Evolutionary conservation across 2,329 filamentous ascomycete species (phyloP).

Genomic region (Neonectria sp.): DNA sequence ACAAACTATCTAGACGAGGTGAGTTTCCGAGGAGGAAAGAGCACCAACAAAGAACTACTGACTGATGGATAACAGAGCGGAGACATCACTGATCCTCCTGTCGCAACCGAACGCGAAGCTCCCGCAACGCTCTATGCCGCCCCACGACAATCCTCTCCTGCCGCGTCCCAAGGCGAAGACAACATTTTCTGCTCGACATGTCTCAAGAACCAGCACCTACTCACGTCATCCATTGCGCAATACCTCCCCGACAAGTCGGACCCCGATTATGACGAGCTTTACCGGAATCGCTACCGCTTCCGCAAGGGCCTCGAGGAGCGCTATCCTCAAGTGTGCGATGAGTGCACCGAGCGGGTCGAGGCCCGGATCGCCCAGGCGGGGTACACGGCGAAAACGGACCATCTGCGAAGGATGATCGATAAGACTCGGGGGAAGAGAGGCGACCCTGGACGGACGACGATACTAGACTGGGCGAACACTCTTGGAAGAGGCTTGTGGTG

Average conservation of each 20-base stretch:
- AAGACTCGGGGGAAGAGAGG: conserved; percentile 63
- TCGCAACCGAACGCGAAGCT: conserved; percentile 64
- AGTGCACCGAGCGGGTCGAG: conserved; percentile 83
- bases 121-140: conserved; percentile 64
- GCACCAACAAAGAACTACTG: too few relatives aligned
- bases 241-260: conserved; percentile 80
- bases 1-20: conserved; percentile 93
- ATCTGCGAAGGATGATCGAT: conserved; percentile 82
- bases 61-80: conserved; percentile 73
- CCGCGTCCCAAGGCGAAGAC: conserved; percentile 46
- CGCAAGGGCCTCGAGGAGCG: conserved; percentile 81
- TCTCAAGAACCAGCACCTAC: conserved; percentile 89
- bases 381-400: conserved; percentile 88
- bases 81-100: conserved; percentile 89
- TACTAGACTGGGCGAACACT: conserved; percentile 60
- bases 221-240: conserved; percentile 81
- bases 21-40: conserved; percentile 20
- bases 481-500: conserved; percentile 65
- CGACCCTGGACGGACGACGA: conserved; percentile 49
- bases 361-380: conserved; percentile 78
- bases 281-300: conserved; percentile 79
- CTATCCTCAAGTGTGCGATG: conserved; percentile 90
- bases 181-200: conserved; percentile 81
- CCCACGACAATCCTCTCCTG: conserved; percentile 51
- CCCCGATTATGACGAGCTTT: conserved; percentile 78